Conservation (phyloP, 2,329 filamentous ascomycete species). For the Ophiognomonia clavigignenti-juglandacearum region DNA sequence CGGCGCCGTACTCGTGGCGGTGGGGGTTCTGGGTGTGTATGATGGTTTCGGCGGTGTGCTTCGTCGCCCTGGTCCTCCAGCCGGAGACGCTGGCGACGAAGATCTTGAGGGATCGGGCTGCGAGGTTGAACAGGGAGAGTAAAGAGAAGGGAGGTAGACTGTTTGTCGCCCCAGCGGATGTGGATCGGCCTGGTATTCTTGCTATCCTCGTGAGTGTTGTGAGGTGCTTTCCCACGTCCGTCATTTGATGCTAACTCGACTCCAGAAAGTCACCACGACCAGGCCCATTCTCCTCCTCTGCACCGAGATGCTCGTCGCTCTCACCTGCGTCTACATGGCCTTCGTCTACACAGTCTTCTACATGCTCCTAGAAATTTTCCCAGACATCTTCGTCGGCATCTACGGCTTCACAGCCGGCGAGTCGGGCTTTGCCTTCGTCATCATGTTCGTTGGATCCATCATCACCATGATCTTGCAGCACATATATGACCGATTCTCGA, state of each 20-base stretch:
- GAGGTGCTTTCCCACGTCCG: too few relatives aligned
- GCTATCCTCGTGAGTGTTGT: conserved; percentile 17
- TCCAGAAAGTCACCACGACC: conserved; percentile 23
- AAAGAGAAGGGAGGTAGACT: conserved; percentile 14
- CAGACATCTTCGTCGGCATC: conserved; percentile 22
- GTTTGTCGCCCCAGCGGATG: conserved; percentile 20
- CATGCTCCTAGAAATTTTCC: conserved; percentile 23
- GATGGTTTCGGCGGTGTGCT: conserved; percentile 17
- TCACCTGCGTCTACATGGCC: conserved; percentile 26
- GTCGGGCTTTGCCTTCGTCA: conserved; percentile 21
- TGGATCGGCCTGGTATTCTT: conserved; percentile 16
- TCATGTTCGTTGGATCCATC: conserved; percentile 23
- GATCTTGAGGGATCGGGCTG: conserved; percentile 20
- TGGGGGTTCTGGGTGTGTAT: conserved; percentile 23
- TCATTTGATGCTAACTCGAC: background rate
- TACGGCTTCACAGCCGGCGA: conserved; percentile 26
- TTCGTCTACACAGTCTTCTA: conserved; percentile 30
- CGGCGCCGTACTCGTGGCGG: conserved; percentile 19
- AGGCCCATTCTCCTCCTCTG: conserved; percentile 26
- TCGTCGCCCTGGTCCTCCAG: conserved; percentile 13
- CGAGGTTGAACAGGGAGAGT: conserved; percentile 21
- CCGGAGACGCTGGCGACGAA: conserved; percentile 23
- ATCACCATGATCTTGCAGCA: conserved; percentile 17
- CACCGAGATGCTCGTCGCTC: conserved; percentile 25
- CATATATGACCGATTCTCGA: conserved; percentile 20